Evolutionary conservation across 495 filamentous ascomycete genomes (phyloP).

Genomic region (Podospora tetraspora): DNA sequence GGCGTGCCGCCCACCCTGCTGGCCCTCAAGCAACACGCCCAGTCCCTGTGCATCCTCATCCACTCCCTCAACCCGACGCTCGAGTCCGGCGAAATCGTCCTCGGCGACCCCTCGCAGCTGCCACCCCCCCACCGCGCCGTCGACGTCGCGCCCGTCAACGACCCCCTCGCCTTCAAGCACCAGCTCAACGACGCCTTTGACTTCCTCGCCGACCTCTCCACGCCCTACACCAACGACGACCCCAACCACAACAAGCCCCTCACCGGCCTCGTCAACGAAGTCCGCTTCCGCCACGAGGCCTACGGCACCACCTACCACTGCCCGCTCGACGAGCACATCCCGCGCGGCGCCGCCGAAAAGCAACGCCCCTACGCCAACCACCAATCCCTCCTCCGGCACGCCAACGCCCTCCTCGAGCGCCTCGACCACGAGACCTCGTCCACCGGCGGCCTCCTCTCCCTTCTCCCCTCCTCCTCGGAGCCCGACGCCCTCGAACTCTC

Average conservation of each 20-base stretch:
- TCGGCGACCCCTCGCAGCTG: constrained; percentile 3
- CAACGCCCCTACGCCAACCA: constrained; percentile 41
- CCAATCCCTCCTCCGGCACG: constrained; percentile 46
- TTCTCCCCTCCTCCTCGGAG: constrained; percentile 38
- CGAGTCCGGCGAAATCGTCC: constrained; percentile 23
- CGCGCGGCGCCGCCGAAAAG: constrained; percentile 17
- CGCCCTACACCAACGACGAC: constrained; percentile 43
- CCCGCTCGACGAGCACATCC: constrained; percentile 25
- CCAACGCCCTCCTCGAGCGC: constrained; percentile 48
- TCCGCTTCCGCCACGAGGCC: constrained; percentile 35
- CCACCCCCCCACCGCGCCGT: not conserved
- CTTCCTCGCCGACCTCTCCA: constrained; percentile 42
- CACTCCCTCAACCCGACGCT: constrained; percentile 35
- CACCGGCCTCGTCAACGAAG: constrained; percentile 41
- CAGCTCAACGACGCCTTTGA: constrained; percentile 42
- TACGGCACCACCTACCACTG: constrained; percentile 40
- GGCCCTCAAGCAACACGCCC: constrained; percentile 51
- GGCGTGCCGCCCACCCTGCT: constrained; percentile 44
- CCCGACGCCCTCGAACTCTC: constrained; percentile 27
- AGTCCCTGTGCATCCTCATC: constrained; percentile 47
- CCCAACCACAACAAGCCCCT: constrained; percentile 41
- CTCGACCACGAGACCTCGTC: constrained; percentile 50
- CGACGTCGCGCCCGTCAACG: constrained; percentile 4
- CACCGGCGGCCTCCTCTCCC: constrained; percentile 45
- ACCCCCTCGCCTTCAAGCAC: constrained; percentile 16